A percentile compares a stretch with the other conserved stretches of the same genome.
Evolutionary conservation across 169 alveolate species (phyloP).

Genomic region (Plasmodium fragile): DNA sequence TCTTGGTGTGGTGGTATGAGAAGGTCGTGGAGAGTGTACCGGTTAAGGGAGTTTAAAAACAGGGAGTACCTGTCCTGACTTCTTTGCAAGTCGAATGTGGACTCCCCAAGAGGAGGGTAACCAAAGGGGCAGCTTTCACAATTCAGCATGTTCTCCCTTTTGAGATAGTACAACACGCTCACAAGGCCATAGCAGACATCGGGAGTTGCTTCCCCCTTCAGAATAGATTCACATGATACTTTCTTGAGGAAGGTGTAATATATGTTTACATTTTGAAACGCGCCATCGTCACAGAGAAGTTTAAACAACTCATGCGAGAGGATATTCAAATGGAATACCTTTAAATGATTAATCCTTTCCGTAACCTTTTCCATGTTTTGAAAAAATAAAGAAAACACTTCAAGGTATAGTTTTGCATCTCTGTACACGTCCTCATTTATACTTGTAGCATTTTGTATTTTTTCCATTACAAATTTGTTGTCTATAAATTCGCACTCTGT

Average conservation of each 20-base stretch:
- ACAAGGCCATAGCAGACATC: slow-evolving; percentile 7
- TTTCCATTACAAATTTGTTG: slow-evolving; percentile 3
- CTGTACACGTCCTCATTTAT: slow-evolving; percentile 32
- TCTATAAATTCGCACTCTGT: slow-evolving; percentile 38
- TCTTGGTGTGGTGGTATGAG: background rate
- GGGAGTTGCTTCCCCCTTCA: background rate
- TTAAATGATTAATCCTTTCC: slow-evolving; percentile 17
- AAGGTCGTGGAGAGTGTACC: slow-evolving; percentile 18
- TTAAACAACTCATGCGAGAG: slow-evolving; percentile 28
- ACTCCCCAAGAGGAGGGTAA: background rate
- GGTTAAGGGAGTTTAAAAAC: slow-evolving; percentile 29
- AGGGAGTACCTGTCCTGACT: slow-evolving; percentile 7
- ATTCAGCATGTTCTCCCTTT: slow-evolving; percentile 8
- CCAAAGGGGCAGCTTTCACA: background rate
- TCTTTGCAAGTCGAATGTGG: slow-evolving; percentile 15
- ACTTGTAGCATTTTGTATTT: slow-evolving; percentile 13
- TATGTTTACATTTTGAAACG: slow-evolving; percentile 11
- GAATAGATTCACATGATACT: slow-evolving; percentile 10
- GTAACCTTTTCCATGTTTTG: slow-evolving; percentile 5
- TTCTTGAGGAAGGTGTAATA: slow-evolving; percentile 18
- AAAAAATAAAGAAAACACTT: slow-evolving; percentile 36
- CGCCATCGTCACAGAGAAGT: background rate
- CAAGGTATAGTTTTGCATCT: slow-evolving; percentile 11
- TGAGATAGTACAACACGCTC: slow-evolving; percentile 15
- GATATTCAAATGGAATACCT: slow-evolving; percentile 53